Evolutionary conservation across 345 rosid species (phyloP).

Genomic region (Populus nigra): DNA sequence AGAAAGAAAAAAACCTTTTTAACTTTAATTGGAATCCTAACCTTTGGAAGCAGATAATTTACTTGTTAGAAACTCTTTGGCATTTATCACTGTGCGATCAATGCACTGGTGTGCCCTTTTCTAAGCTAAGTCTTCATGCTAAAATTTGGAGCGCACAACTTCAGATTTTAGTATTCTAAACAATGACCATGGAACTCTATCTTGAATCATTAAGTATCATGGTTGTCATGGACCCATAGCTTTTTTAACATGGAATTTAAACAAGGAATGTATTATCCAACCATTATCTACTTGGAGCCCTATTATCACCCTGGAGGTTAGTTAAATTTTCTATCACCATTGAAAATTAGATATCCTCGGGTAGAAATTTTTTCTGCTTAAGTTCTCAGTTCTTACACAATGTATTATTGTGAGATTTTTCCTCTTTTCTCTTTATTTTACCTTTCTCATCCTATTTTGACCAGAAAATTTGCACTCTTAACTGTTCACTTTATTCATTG

Average conservation of each 20-base stretch:
- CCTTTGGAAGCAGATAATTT: neutral
- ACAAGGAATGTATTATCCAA: neutral
- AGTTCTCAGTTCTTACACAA: neutral
- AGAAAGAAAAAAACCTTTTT: neutral
- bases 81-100: neutral
- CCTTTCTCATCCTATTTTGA: neutral
- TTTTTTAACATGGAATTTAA: neutral
- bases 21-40: neutral
- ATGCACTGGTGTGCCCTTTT: neutral
- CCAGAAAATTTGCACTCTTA: neutral
- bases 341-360: neutral
- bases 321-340: neutral
- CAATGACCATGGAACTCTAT: neutral
- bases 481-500: neutral
- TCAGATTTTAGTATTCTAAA: neutral
- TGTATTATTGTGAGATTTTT: conserved; percentile 1
- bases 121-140: neutral
- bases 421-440: neutral
- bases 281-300: neutral
- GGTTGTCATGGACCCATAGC: too few relatives aligned
- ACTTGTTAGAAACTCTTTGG: neutral
- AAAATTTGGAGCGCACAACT: neutral
- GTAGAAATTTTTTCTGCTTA: neutral
- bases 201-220: neutral
- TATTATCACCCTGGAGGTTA: neutral